Evolutionary conservation across 2,329 filamentous ascomycete genomes (phyloP).

Genomic region (Cladosporium colombiae): DNA sequence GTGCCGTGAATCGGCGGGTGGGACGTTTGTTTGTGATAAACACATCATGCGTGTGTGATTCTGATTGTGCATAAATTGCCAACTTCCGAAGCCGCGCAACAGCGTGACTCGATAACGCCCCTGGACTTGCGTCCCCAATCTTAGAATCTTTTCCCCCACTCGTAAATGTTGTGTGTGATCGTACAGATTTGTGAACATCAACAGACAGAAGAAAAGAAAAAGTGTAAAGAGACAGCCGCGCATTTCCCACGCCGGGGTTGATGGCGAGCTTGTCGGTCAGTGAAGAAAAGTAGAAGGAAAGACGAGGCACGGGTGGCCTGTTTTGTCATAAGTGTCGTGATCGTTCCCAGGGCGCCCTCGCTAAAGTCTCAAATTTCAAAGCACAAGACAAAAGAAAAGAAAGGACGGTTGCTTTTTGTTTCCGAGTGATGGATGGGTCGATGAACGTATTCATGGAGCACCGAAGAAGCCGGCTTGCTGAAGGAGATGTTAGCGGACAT

Average conservation of each 20-base stretch:
- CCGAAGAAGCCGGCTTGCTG: conserved; percentile 38
- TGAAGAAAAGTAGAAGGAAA: not conserved
- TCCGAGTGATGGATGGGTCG: not conserved
- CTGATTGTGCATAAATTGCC: not conserved
- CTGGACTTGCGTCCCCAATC: not conserved
- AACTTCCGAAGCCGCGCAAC: not conserved
- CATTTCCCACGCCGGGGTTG: not conserved
- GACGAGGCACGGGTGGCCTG: not conserved
- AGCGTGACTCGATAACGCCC: not conserved
- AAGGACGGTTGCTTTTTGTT: not conserved
- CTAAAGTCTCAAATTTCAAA: not conserved
- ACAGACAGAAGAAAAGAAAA: not conserved
- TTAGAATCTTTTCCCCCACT: not conserved
- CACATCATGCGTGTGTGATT: not conserved
- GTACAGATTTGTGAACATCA: not conserved
- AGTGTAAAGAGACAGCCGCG: not conserved
- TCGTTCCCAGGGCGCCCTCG: conserved; percentile 3
- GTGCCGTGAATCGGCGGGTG: too few relatives aligned
- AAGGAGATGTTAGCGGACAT: conserved; percentile 18
- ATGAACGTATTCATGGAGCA: conserved; percentile 11
- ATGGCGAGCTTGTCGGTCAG: not conserved
- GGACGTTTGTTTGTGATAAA: not conserved
- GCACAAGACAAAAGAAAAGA: not conserved
- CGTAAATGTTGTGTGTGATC: not conserved
- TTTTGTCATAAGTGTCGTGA: not conserved